Evolutionary conservation across 805 yeast species (phyloP).

Genomic region (Wickerhamiella azymoides): DNA sequence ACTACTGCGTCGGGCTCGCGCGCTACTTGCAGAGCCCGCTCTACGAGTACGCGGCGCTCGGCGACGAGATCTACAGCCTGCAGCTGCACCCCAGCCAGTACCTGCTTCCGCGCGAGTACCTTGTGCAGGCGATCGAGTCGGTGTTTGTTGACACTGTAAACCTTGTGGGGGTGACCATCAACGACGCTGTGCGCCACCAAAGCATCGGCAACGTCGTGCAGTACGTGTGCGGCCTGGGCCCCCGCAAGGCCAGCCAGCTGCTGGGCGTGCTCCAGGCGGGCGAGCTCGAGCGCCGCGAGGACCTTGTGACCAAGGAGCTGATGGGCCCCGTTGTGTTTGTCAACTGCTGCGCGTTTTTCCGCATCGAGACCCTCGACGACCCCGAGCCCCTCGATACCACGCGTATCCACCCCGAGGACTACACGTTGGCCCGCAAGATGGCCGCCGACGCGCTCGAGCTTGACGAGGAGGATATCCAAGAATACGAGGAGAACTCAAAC

Average conservation of each 20-base stretch:
- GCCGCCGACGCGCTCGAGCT: conserved; percentile 95
- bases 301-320: conserved; percentile 66
- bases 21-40: conserved; percentile 90
- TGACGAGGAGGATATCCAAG: conserved; percentile 84
- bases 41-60: conserved; percentile 71
- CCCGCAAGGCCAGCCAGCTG: conserved; percentile 83
- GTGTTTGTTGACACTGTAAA: conserved; percentile 83
- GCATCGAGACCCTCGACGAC: conserved; percentile 45
- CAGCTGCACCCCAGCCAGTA: conserved; percentile 54
- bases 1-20: conserved; percentile 80
- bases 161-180: conserved; percentile 85
- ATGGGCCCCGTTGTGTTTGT: conserved; percentile 70
- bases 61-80: conserved; percentile 57
- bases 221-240: conserved; percentile 84
- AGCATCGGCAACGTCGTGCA: conserved; percentile 60
- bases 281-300: conserved; percentile 57
- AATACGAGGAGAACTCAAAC: conserved; percentile 56
- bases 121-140: conserved; percentile 56
- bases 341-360: conserved; percentile 83
- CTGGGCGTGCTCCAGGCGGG: conserved; percentile 68
- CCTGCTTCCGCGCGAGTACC: conserved; percentile 47
- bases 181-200: conserved; percentile 68
- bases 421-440: conserved; percentile 89
- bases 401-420: conserved; percentile 95
- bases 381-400: conserved; percentile 83